Evolutionary conservation across 2,329 filamentous ascomycete genomes (phyloP).

Genomic region (Fusarium zealandicum): DNA sequence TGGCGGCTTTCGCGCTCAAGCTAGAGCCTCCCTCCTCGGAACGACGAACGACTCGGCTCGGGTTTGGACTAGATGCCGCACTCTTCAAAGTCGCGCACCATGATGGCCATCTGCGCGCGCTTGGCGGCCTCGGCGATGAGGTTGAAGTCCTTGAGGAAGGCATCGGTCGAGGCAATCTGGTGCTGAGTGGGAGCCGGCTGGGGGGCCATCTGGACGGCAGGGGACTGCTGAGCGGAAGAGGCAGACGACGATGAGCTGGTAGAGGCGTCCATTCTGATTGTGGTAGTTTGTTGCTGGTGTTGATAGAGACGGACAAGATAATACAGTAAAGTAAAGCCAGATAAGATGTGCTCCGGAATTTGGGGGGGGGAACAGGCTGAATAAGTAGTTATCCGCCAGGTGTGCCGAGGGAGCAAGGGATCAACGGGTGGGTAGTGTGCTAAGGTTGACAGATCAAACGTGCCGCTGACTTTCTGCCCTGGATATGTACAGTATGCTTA

Average conservation of each 20-base stretch:
- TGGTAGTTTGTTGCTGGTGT: background rate
- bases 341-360: background rate
- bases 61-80: conserved; percentile 60
- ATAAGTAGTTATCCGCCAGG: background rate
- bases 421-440: background rate
- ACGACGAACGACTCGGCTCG: background rate
- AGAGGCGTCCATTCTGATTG: conserved; percentile 45
- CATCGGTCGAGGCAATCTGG: conserved; percentile 55
- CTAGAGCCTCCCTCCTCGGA: background rate
- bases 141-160: conserved; percentile 80
- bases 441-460: conserved; percentile 1
- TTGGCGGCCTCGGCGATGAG: conserved; percentile 93
- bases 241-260: conserved; percentile 40
- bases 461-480: background rate
- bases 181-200: conserved; percentile 40
- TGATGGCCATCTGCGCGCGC: conserved; percentile 85
- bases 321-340: background rate
- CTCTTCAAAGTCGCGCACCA: conserved; percentile 86
- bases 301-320: conserved; percentile 16
- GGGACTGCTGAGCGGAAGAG: conserved; percentile 44
- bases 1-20: background rate
- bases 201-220: conserved; percentile 40
- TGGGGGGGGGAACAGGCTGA: background rate
- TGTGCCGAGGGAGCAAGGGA: background rate
- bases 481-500: background rate